Evolutionary conservation across 1,139 yeast species (phyloP), one percentile per base, ranked within the genome.

Genomic region (Eremothecium gossypii): DNA sequence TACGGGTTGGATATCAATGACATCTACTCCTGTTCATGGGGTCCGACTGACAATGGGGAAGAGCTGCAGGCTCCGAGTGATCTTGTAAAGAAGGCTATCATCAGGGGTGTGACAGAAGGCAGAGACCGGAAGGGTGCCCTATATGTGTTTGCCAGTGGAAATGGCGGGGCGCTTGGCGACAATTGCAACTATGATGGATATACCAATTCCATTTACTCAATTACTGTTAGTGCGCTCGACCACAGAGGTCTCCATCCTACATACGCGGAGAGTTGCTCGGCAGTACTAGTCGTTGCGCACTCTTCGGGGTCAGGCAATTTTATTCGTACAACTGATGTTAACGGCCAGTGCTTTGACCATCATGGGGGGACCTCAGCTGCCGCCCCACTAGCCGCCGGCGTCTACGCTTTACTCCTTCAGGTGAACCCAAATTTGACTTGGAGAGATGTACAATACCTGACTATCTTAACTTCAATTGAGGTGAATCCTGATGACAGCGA

Each of bases 331-430:
- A 85, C 97, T 2, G 97, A 91, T 61, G 74, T 86, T 42, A 73
- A 78, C 40, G 73, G 73, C n/a, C 63, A 65, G 50, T 93, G 99
- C 61, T 68, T 93, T 2, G 71, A 72, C 30, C 61, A 55, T 27
- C 98, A 93, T 63, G 96, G 97, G 7, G 99, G 99, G 17, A 93
- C 99, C 0, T 89, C 97, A 12, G 98, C 98, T 0, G 97, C 98
- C 12, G 98, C 98, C 0, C 99, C 99, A 0, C 71, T 93, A 43
- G 98, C 97, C 0, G 96, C 97, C 0, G 98, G 98, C 14, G 74
- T 93, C 1, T 86, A 83, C 60, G 76, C 97, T 0, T 69, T 93
- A 43, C 85, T 84, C 2, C 68, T 91, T 40, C 78, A 82, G 53
- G 86, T 79, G 2, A 83, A 94, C 49, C 95, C 96, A 1, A 71